These are phyloP conservation scores for Paraurostyla sp. DNA, from an alignment of 73 alveolate species.

Conservation along the genomic window DNA sequence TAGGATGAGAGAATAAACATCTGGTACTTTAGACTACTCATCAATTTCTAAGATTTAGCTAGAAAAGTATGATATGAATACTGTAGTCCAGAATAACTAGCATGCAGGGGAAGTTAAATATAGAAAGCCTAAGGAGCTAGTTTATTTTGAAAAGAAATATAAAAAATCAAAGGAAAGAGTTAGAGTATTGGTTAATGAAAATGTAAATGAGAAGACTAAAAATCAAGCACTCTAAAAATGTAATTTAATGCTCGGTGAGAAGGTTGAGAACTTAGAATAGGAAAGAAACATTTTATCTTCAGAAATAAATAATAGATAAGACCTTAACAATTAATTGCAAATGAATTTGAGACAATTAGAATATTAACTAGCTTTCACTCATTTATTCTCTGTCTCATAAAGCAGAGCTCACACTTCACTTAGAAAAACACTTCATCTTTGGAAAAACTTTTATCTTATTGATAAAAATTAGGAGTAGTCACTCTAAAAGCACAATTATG, in stretches of 20 bases:
- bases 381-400: neutral
- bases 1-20: slow-evolving; percentile 4
- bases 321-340: too few species aligned
- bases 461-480: neutral
- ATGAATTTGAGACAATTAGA: neutral
- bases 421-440: too few species aligned
- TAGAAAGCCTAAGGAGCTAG: neutral
- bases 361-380: neutral
- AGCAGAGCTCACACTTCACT: too few species aligned
- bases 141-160: neutral
- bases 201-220: neutral
- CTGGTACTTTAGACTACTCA: too few species aligned
- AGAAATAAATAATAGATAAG: too few species aligned
- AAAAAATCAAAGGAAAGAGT: slow-evolving; percentile 22
- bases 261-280: neutral
- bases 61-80: too few species aligned
- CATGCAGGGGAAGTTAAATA: too few species aligned
- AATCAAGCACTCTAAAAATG: neutral
- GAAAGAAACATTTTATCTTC: neutral
- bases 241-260: neutral
- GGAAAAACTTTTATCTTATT: too few species aligned
- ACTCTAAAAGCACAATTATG: neutral
- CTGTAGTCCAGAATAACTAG: too few species aligned
- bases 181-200: neutral
- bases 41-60: neutral